Evolutionary conservation across 345 rosid genomes (phyloP), one percentile per base, ranked within the genome.

Genomic region (Xanthoceras sorbifolium): DNA sequence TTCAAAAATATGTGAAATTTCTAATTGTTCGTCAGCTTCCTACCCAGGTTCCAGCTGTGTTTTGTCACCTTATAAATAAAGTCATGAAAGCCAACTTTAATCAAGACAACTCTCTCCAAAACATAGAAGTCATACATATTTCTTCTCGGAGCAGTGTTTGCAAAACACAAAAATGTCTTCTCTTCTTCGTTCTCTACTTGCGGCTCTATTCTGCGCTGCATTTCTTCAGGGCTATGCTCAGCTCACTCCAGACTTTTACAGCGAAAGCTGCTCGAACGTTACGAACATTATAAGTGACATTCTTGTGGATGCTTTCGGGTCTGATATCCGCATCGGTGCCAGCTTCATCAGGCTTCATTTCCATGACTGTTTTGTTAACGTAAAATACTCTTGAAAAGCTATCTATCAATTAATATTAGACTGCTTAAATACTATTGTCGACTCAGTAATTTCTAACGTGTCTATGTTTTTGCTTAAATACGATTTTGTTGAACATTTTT

Each of bases 341-440:
- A 86, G 86, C 69, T 83, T 86, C 40, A 75, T 83, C 11, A 83
- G 89, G 79, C 86, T 86, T 76, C 86, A 86, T 75, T 86, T 83
- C 79, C 86, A 86, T 42, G 89, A 86, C 72, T 85, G 88, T 71
- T 85, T 85, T 75, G 85, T 85, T 40, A 65, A 83, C 28, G 86
- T 79, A 71, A 31, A 1, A 0, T 5, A 28, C 32, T 36, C 4
- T 3, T 36, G n/a, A n/a, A n/a, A n/a, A n/a, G n/a, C n/a, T n/a
- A n/a, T n/a, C n/a, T n/a, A n/a, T n/a, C n/a, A n/a, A n/a, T n/a
- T n/a, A 36, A 36, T 36, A 7, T 36, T 36, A 7, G 40, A 36
- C 17, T 44, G 14, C 11, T 44, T 44, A 44, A 12, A 44, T 2
- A 44, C 50, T 44, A 44, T 44, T 12, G 15, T 12, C 7, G 0